phyloP scores from a whole-genome alignment of 2,329 filamentous ascomycete species.

The Botrytis fragariae region DNA sequence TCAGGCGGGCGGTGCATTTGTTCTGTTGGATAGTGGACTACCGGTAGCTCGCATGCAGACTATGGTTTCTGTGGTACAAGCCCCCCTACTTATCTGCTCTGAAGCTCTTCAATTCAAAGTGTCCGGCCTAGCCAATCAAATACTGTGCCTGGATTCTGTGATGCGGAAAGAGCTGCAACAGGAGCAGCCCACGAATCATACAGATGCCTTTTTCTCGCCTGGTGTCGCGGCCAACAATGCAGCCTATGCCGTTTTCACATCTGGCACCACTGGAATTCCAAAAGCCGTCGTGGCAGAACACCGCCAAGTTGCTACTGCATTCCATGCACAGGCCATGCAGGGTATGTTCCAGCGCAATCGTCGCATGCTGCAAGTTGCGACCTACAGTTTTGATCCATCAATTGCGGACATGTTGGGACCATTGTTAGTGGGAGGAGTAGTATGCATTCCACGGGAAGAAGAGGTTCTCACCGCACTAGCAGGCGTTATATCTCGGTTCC shows the following conservation, averaged over 20 bases:
- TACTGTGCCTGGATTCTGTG: background rate
- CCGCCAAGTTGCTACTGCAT: background rate
- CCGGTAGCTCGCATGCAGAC: slow-evolving; percentile 30
- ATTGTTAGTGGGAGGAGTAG: slow-evolving; percentile 24
- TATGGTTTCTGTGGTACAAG: slow-evolving; percentile 19
- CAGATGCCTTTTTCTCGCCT: background rate
- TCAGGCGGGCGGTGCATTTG: slow-evolving; percentile 35
- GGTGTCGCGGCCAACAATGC: background rate
- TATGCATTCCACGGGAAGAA: slow-evolving; percentile 28
- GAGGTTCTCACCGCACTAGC: slow-evolving; percentile 17
- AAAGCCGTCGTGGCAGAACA: slow-evolving; percentile 19
- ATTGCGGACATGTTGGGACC: slow-evolving; percentile 27
- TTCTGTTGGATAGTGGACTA: slow-evolving; percentile 36
- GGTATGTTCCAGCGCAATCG: slow-evolving; percentile 7
- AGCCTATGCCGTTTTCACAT: background rate
- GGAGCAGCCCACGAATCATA: background rate
- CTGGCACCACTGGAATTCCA: slow-evolving; percentile 15
- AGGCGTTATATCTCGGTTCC: background rate
- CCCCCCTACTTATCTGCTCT: background rate
- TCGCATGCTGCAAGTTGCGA: slow-evolving; percentile 25
- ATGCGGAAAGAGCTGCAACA: background rate
- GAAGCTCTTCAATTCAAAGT: background rate
- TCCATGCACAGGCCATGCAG: slow-evolving; percentile 12
- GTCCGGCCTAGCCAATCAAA: background rate
- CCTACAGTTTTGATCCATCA: slow-evolving; percentile 26